Percentiles rank a stretch among this genome's conserved stretches.
Evolutionary conservation across 805 yeast genomes (phyloP).

Genomic region (Pichia membranifaciens): DNA sequence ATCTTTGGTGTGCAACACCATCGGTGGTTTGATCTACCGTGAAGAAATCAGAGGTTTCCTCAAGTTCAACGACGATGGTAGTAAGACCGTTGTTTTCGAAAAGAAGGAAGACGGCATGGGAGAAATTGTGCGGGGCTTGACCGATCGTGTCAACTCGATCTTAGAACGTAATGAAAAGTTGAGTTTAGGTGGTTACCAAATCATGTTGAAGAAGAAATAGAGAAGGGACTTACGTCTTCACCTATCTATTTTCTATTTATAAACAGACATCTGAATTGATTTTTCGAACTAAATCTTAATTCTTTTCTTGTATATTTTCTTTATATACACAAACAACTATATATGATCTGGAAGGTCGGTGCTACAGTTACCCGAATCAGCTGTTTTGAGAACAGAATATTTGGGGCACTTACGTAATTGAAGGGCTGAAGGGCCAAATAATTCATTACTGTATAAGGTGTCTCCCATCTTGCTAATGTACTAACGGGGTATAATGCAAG

Average conservation of each 20-base stretch:
- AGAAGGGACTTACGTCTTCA: not conserved
- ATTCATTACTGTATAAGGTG: too few species aligned
- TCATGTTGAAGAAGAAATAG: slow-evolving; percentile 15
- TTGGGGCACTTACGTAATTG: too few species aligned
- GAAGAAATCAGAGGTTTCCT: slow-evolving; percentile 75
- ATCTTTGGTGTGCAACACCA: slow-evolving; percentile 52
- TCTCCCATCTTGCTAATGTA: too few species aligned
- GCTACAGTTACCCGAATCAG: too few species aligned
- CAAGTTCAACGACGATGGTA: slow-evolving; percentile 55
- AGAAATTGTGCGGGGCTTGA: slow-evolving; percentile 77
- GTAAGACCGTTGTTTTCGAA: slow-evolving; percentile 69
- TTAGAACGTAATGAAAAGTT: slow-evolving; percentile 83
- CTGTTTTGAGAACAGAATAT: too few species aligned
- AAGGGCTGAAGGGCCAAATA: too few species aligned
- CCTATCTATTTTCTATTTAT: too few species aligned
- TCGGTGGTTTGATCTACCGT: slow-evolving; percentile 68
- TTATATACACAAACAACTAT: too few species aligned
- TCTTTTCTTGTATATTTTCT: too few species aligned
- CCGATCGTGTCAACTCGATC: slow-evolving; percentile 72
- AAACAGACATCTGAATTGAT: not conserved
- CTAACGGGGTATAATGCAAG: too few species aligned
- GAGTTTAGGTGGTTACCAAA: slow-evolving; percentile 67
- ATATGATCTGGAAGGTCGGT: too few species aligned
- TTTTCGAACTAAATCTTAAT: not conserved
- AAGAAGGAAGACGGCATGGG: slow-evolving; percentile 75